Conservation (phyloP, 257 asterid genomes). For the Datura wrightii region DNA sequence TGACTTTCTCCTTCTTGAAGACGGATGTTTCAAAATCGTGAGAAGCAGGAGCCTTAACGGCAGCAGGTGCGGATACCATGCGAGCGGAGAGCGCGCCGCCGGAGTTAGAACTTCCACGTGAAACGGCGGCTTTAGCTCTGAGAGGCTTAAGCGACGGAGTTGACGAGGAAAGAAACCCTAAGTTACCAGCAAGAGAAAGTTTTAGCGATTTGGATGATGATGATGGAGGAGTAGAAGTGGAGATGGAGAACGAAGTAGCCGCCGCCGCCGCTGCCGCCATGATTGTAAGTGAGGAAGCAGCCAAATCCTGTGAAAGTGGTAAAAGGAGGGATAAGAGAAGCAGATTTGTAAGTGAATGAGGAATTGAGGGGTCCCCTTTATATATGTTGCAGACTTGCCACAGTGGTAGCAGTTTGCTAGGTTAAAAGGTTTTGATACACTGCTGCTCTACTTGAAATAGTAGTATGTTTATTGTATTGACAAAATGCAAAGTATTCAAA, state of each 20-base stretch:
- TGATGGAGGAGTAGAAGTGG: conserved; percentile 42
- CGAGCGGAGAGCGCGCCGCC: conserved; percentile 61
- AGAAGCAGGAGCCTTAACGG: conserved; percentile 51
- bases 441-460: not conserved
- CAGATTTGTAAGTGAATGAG: not conserved
- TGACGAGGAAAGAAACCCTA: conserved; percentile 66
- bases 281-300: conserved; percentile 5
- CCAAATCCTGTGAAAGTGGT: not conserved
- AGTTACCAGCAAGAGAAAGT: conserved; percentile 40
- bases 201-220: conserved; percentile 38
- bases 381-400: not conserved
- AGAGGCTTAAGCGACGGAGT: conserved; percentile 60
- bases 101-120: conserved; percentile 29
- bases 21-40: conserved; percentile 82
- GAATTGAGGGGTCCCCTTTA: not conserved
- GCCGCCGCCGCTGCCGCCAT: conserved; percentile 90
- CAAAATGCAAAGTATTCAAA: no score
- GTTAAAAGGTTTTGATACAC: not conserved
- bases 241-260: conserved; percentile 42
- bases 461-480: not conserved
- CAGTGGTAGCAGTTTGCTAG: not conserved
- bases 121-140: conserved; percentile 39
- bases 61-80: conserved; percentile 61
- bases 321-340: not conserved
- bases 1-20: conserved; percentile 79